Conservation (phyloP, 2,329 filamentous ascomycete species). For the Cylindrodendrum hubeiense region DNA sequence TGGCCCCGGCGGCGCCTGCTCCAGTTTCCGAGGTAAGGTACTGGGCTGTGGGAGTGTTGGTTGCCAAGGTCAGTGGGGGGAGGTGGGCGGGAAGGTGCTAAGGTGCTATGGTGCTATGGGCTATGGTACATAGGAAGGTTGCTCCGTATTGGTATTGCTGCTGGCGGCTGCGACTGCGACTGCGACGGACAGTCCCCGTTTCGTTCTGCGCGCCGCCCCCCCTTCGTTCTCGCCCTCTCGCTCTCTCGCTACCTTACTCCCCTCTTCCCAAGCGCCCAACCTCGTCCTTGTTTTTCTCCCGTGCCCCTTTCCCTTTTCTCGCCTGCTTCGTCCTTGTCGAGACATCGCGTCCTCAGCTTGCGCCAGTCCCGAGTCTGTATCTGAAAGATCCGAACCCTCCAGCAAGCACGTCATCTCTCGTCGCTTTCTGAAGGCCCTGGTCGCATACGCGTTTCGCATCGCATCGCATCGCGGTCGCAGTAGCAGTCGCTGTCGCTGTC, state of each 20-base stretch:
- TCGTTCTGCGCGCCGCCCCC: constrained; percentile 22
- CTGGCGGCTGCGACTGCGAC: constrained; percentile 43
- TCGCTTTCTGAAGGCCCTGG: constrained; percentile 13
- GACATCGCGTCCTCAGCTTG: constrained; percentile 5
- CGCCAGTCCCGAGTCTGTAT: constrained; percentile 25
- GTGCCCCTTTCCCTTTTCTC: constrained; percentile 13
- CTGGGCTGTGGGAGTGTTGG: background rate
- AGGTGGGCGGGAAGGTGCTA: constrained; percentile 4
- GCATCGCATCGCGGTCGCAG: constrained; percentile 30
- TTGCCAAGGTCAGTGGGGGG: background rate
- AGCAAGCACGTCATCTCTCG: constrained; percentile 24
- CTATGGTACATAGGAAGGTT: constrained; percentile 7
- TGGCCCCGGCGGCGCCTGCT: constrained; percentile 34
- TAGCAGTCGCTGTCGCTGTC: constrained; percentile 19
- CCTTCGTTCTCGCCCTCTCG: constrained; percentile 2
- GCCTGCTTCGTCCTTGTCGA: constrained; percentile 14
- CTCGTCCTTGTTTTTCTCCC: constrained; percentile 36
- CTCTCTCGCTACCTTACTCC: constrained; percentile 21
- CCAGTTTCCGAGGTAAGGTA: constrained; percentile 1
- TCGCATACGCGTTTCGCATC: constrained; percentile 37
- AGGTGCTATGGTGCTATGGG: background rate
- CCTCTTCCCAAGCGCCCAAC: constrained; percentile 37
- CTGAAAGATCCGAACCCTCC: background rate
- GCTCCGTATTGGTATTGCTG: constrained; percentile 26
- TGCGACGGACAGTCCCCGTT: constrained; percentile 31